Percentiles rank a stretch among this genome's conserved stretches.
Evolutionary conservation across 768 basidiomycete genomes (phyloP).

Genomic region (Tricholoma sp.): DNA sequence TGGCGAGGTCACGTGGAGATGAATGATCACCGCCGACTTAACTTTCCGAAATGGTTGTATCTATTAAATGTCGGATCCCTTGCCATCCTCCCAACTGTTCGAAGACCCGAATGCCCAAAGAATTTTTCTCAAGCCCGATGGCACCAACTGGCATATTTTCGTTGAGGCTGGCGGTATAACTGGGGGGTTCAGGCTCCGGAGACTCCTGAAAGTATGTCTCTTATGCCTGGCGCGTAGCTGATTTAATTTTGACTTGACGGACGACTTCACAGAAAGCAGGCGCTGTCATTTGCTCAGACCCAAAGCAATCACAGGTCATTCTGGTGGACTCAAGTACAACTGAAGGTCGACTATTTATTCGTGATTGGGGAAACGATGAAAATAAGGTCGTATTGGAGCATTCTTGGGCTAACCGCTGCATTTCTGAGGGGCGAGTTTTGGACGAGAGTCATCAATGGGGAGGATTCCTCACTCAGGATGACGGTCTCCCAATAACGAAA

Average conservation of each 20-base stretch:
- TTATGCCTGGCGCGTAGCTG: neutral
- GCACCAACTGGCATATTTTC: conserved; percentile 44
- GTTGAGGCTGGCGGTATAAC: conserved; percentile 51
- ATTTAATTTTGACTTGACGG: neutral
- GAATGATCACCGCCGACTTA: no score
- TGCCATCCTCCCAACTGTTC: neutral
- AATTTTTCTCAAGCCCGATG: conserved; percentile 33
- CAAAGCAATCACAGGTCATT: conserved; percentile 50
- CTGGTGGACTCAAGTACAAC: conserved; percentile 50
- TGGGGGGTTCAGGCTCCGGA: conserved; percentile 46
- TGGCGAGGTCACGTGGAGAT: neutral
- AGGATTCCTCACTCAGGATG: conserved; percentile 33
- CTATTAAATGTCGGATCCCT: neutral
- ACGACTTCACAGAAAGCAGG: conserved; percentile 42
- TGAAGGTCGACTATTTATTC: conserved; percentile 53
- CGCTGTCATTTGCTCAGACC: conserved; percentile 45
- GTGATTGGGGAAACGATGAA: conserved; percentile 50
- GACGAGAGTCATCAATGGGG: conserved; percentile 51
- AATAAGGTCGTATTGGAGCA: conserved; percentile 49
- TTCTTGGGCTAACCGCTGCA: conserved; percentile 46
- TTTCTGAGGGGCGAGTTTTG: conserved; percentile 38
- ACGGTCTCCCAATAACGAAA: conserved; percentile 33
- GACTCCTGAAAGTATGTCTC: conserved; percentile 39
- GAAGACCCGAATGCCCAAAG: neutral
- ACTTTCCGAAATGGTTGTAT: neutral